These are phyloP conservation scores for Diddensiella transvaalensis DNA, from an alignment of 805 yeast genomes.

Conservation along the genomic window DNA sequence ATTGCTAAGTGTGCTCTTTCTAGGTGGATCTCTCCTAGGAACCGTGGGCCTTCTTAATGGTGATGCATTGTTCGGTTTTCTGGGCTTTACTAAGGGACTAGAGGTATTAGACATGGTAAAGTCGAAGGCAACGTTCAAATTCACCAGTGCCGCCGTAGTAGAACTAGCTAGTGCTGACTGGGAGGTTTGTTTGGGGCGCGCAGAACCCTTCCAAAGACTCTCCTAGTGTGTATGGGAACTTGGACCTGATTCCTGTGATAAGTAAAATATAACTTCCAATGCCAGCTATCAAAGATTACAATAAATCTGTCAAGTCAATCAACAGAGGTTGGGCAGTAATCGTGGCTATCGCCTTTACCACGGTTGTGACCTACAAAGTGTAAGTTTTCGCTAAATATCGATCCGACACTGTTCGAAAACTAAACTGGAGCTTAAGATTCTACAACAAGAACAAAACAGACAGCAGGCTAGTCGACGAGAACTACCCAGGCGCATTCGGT, in stretches of 20 bases:
- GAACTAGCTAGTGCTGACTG: too few species aligned
- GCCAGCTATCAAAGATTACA: too few species aligned
- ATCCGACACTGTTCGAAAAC: slow-evolving; percentile 6
- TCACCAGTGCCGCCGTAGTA: too few species aligned
- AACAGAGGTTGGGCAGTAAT: slow-evolving; percentile 33
- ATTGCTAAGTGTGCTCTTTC: background rate
- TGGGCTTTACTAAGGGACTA: slow-evolving; percentile 10
- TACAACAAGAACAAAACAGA: background rate
- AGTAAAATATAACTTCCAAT: too few species aligned
- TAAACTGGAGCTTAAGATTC: too few species aligned
- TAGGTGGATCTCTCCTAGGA: background rate
- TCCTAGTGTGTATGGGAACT: too few species aligned
- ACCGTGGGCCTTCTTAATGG: slow-evolving; percentile 10
- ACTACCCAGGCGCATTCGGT: slow-evolving; percentile 33
- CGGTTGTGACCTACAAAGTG: slow-evolving; percentile 28
- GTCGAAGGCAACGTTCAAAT: too few species aligned
- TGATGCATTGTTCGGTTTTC: slow-evolving; percentile 11
- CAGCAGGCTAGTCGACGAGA: slow-evolving; percentile 4
- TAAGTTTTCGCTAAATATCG: too few species aligned
- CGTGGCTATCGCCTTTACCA: slow-evolving; percentile 25
- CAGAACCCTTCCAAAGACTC: too few species aligned
- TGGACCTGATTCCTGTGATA: too few species aligned
- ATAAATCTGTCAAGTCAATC: slow-evolving; percentile 19
- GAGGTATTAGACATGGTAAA: slow-evolving; percentile 9
- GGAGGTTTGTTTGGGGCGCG: too few species aligned